Conservation (phyloP, 2,329 filamentous ascomycete genomes). For the Apiospora phragmitis region DNA sequence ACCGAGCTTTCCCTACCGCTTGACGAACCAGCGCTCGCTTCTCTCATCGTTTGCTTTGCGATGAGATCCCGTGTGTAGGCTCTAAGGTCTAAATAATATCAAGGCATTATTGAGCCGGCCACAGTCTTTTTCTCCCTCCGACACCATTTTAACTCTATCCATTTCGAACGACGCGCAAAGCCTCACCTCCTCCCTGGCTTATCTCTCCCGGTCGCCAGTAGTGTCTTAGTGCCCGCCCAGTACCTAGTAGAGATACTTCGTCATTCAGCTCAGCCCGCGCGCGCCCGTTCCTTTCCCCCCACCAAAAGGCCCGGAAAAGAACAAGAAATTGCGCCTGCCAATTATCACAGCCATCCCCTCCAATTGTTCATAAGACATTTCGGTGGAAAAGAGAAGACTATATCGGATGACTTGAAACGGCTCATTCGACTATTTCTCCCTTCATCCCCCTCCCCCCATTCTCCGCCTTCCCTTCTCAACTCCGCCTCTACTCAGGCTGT, state of each 20-base stretch:
- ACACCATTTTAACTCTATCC: constrained; percentile 6
- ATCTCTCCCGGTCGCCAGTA: neutral
- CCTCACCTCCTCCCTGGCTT: neutral
- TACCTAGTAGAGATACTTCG: constrained; percentile 6
- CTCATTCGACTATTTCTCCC: neutral
- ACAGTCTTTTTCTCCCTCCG: neutral
- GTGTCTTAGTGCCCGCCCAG: constrained; percentile 7
- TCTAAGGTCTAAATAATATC: constrained; percentile 11
- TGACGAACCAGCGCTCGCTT: constrained; percentile 6
- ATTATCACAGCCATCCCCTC: constrained; percentile 3
- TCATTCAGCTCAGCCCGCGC: constrained; percentile 11
- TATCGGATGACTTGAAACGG: constrained; percentile 7
- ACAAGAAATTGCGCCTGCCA: neutral
- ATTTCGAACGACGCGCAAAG: constrained; percentile 7
- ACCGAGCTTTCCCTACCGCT: constrained; percentile 6
- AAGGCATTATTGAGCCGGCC: constrained; percentile 8
- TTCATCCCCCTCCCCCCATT: neutral
- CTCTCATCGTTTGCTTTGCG: constrained; percentile 4
- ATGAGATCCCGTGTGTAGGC: constrained; percentile 6
- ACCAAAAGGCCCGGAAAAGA: constrained; percentile 1
- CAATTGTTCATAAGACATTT: neutral
- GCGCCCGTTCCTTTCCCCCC: constrained; percentile 7
- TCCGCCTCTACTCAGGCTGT: constrained; percentile 16
- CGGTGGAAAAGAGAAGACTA: neutral
- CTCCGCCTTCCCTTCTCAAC: neutral